Evolutionary conservation across 192 early-diverging fungal species (phyloP).

Genomic region (Backusella tarrabulga): DNA sequence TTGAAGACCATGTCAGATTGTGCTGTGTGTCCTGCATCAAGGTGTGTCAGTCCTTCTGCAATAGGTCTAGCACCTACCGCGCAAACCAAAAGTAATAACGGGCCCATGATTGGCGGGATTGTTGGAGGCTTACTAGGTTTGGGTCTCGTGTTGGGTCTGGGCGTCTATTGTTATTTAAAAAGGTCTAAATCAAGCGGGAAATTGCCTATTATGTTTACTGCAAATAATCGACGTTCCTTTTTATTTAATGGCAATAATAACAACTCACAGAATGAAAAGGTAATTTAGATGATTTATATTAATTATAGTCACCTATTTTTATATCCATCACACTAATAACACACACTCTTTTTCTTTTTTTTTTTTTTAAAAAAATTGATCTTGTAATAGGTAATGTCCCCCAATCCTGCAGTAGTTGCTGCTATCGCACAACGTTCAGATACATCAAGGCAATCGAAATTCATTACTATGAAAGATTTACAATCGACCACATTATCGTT

Average conservation of each 20-base stretch:
- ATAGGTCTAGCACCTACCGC: not conserved
- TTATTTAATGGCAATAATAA: not conserved
- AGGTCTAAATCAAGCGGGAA: not conserved
- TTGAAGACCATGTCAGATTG: constrained; percentile 24
- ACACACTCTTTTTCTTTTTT: not conserved
- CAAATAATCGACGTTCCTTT: not conserved
- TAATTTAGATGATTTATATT: not conserved
- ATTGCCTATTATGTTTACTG: constrained; percentile 1
- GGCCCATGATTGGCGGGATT: constrained; percentile 7
- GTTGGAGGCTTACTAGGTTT: constrained; percentile 15
- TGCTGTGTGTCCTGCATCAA: constrained; percentile 24
- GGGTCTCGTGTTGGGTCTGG: not conserved
- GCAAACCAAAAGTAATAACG: not conserved
- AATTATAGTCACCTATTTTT: too few relatives aligned
- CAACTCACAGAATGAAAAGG: not conserved
- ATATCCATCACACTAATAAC: not conserved
- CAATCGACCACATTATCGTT: not conserved
- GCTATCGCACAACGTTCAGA: not conserved
- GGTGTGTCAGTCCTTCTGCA: constrained; percentile 19
- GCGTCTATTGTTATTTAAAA: not conserved
- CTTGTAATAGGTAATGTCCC: not conserved
- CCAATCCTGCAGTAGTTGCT: not conserved
- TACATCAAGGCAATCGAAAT: not conserved
- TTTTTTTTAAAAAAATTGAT: too few relatives aligned
- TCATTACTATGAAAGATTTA: not conserved